These are phyloP conservation scores for Brassica nigra DNA, from an alignment of 345 rosid species.

Conservation along the genomic window DNA sequence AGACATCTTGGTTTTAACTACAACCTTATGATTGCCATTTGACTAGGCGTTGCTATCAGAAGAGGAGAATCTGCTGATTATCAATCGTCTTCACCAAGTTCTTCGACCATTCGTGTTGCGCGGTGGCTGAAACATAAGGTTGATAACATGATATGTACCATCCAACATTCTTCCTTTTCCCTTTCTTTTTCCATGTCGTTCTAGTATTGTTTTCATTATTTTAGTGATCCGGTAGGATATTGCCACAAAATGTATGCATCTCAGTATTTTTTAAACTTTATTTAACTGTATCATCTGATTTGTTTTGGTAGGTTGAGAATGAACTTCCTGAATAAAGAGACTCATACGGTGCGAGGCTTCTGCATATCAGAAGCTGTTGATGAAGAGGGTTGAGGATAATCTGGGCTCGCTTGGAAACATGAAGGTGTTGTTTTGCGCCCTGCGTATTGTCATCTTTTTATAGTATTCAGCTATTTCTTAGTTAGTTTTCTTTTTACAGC, in stretches of 20 bases:
- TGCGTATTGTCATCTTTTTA: constrained; percentile 6
- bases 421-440: constrained; percentile 51
- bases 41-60: constrained; percentile 82
- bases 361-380: constrained; percentile 90
- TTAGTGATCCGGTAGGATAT: neutral
- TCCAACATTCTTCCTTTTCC: constrained; percentile 7
- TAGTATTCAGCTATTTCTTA: constrained; percentile 1
- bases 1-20: constrained; percentile 11
- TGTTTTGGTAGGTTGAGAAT: constrained; percentile 71
- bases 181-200: constrained; percentile 15
- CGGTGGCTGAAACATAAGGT: constrained; percentile 88
- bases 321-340: constrained; percentile 85
- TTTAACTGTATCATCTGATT: constrained; percentile 2
- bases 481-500: constrained; percentile 45
- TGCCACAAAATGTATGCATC: constrained; percentile 10
- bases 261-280: neutral
- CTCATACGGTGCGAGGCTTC: constrained; percentile 91
- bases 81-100: constrained; percentile 95
- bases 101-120: constrained; percentile 94
- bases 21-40: constrained; percentile 24
- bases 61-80: constrained; percentile 89
- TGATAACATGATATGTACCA: constrained; percentile 4
- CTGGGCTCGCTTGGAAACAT: constrained; percentile 83
- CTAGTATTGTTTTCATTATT: constrained; percentile 6
- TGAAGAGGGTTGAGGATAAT: constrained; percentile 93